Base-by-base conservation (phyloP, 2,329 filamentous ascomycete genomes). In the Pyrenochaeta sp. region DNA sequence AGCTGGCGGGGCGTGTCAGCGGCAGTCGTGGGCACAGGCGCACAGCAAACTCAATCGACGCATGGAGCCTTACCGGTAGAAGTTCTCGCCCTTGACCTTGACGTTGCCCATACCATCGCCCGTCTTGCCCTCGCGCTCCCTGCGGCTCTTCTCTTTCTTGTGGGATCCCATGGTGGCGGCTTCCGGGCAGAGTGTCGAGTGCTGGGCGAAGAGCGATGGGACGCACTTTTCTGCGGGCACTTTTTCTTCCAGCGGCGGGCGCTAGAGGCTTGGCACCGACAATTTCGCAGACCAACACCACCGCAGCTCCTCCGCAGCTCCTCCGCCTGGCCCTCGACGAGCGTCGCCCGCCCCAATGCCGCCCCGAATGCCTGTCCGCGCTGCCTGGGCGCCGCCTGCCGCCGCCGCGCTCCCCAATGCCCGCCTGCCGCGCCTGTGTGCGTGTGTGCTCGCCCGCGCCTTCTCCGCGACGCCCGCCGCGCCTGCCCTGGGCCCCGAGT, bases 81-180 rank as follows among this genome's bases (percentile, higher is more conserved):
- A 99, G 79, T 97, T 97, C 81, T 97, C 93, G 76, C 94, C 94
- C 78, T 99, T 99, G 62, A 85, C 81, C 65, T 87, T 90, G 67
- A 97, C 89, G 77, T 97, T 97, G 64, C 77, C 85, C 84, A 96
- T 90, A 71, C 90, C 90, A 84, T 94, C 88, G 58, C 83, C 83
- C 35, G 82, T 83, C 77, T 92, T 93, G 60, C 90, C 90, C 81
- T 96, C 86, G 72, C 91, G 88, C 77, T 81, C 82, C 72, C 88
- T 88, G 76, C 93, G 86, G 72, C 78, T 82, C 55, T 85, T 85
- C 76, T 97, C 93, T 75, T 96, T 96, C 81, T 97, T 97, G 65
- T 84, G 87, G 63, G 86, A 88, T 75, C 91, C 91, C 91, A 96
- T 96, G 28, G 48, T 77, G 68, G 51, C 44, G 27, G 34, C 41